Base-by-base conservation (phyloP, 495 filamentous ascomycete species). In the Tuber calosporum region DNA sequence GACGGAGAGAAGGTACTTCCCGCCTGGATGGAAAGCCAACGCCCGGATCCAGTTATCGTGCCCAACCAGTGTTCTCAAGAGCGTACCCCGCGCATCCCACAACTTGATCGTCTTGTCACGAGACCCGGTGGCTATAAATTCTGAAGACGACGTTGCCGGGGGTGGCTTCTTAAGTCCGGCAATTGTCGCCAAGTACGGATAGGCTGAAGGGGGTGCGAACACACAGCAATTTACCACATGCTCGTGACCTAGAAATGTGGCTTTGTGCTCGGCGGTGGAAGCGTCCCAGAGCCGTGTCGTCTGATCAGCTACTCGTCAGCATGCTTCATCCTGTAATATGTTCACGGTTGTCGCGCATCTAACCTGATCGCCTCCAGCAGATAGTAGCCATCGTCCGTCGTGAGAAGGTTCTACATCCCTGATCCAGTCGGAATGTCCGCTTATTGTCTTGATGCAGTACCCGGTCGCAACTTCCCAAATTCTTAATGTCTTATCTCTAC, bases 41-140 rank as follows among this genome's bases (percentile, higher is more conserved):
- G 86, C 91, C 15, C 93, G 88, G 1, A 99, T 90, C 95, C 95
- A 99, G 81, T 97, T 99, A 82, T 99, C 95, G 79, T 99, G 95
- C 4, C 95, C 95, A 2, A 90, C 83, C 11, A 98, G 85, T 1
- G 92, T 96, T 82, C 93, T 97, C 78, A 99, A 89, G 68, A 92
- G 85, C 19, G 90, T 92, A 15, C 95, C 95, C 68, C 93, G 87
- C 6, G 89, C 86, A 82, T 97, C 93, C 94, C 94, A 98, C 19
- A 99, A 82, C 80, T 89, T 89, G 79, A 99, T 96, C 0, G 89
- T 92, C 83, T 97, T 98, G 81, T 99, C 95, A 79, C 95, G 86
- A 5, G 89, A 89, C 2, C 93, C 95, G 0, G 95, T 97, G 1
- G 95, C 95, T 75, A 97, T 87, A 80, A 93, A 99, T 78, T 98